Conservation (phyloP, 768 basidiomycete species). For the Pleurotus tuoliensis region DNA sequence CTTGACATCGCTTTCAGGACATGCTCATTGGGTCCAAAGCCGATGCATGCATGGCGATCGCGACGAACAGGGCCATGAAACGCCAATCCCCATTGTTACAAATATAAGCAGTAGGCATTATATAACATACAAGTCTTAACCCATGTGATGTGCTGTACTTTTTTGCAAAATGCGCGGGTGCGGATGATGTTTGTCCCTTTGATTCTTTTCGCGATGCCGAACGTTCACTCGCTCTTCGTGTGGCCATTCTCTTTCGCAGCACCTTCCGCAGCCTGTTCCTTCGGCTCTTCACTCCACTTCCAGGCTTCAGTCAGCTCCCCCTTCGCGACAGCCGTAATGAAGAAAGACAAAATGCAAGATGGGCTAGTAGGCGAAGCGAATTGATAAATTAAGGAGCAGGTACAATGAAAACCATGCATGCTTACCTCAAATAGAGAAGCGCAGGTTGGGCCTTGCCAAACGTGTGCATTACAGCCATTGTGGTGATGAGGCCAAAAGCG, state of each 20-base stretch:
- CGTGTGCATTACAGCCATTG: conserved; percentile 84
- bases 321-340: conserved; percentile 49
- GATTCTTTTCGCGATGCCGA: too few species aligned
- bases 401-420: not conserved
- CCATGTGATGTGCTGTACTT: not conserved
- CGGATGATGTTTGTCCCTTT: too few species aligned
- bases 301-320: conserved; percentile 73
- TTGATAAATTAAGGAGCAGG: not conserved
- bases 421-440: conserved; percentile 84
- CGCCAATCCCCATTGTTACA: not conserved
- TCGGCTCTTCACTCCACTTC: conserved; percentile 63
- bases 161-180: too few species aligned
- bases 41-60: not conserved
- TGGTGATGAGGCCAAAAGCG: conserved; percentile 62
- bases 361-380: conserved; percentile 47
- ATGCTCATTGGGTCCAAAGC: conserved; percentile 1
- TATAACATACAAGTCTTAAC: not conserved
- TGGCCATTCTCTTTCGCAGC: not conserved
- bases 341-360: conserved; percentile 70
- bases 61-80: not conserved
- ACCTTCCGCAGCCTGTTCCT: conserved; percentile 13
- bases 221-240: not conserved
- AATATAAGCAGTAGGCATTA: not conserved
- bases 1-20: conserved; percentile 3
- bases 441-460: conserved; percentile 84